Conservation (phyloP, 129 eudicot species). For the Artemisia argyi region DNA sequence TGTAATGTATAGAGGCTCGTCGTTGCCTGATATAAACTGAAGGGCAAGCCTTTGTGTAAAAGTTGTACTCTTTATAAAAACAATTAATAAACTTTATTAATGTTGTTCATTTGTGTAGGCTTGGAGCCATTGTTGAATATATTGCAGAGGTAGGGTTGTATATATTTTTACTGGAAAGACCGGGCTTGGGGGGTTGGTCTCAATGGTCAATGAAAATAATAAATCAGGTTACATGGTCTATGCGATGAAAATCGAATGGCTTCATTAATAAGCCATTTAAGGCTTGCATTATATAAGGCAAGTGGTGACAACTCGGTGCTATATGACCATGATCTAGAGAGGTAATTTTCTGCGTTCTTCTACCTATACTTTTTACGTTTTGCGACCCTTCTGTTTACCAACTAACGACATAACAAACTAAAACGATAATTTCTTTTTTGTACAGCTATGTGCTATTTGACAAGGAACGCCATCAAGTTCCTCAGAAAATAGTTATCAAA, state of each 20-base stretch:
- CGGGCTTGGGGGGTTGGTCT: too few relatives aligned
- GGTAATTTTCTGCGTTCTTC: slow-evolving; percentile 36
- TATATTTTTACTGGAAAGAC: too few relatives aligned
- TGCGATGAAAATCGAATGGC: slow-evolving; percentile 97
- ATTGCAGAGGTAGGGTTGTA: too few relatives aligned
- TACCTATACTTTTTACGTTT: too few relatives aligned
- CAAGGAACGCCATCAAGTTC: slow-evolving; percentile 78
- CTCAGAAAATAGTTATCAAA: slow-evolving; percentile 72
- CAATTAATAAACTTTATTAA: too few relatives aligned
- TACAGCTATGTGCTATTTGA: slow-evolving; percentile 75
- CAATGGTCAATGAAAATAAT: too few relatives aligned
- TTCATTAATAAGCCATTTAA: slow-evolving; percentile 81
- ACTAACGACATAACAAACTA: background rate
- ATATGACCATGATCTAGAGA: slow-evolving; percentile 96
- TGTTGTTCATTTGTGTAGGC: too few relatives aligned
- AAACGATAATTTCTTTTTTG: slow-evolving; percentile 24
- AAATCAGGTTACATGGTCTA: slow-evolving; percentile 92
- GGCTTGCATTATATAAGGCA: slow-evolving; percentile 83
- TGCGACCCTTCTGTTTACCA: background rate
- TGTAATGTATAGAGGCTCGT: too few relatives aligned
- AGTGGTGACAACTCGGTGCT: slow-evolving; percentile 96
- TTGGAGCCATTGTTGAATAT: too few relatives aligned
- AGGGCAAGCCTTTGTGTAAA: too few relatives aligned
- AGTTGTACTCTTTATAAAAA: too few relatives aligned
- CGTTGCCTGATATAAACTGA: too few relatives aligned